Conservation (phyloP, 805 yeast species). For the Suhomyces canberraensis region DNA sequence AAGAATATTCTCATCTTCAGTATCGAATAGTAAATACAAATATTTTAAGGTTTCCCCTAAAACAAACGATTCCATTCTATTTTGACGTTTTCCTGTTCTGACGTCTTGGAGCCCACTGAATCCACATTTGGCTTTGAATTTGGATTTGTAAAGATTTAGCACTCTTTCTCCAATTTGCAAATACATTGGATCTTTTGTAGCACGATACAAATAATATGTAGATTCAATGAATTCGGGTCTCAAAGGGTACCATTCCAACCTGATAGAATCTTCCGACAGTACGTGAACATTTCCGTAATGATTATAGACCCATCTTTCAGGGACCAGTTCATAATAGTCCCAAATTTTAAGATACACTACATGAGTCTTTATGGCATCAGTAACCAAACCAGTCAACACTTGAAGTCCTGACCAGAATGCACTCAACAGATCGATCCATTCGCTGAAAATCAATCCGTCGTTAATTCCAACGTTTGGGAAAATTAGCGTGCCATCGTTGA, state of each 20-base stretch:
- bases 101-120: conserved; percentile 75
- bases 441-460: conserved; percentile 47
- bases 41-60: conserved; percentile 85
- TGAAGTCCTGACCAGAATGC: conserved; percentile 89
- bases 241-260: conserved; percentile 86
- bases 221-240: conserved; percentile 92
- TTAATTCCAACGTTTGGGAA: conserved; percentile 58
- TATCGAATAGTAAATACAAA: conserved; percentile 75
- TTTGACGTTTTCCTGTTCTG: conserved; percentile 56
- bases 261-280: conserved; percentile 32
- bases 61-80: conserved; percentile 91
- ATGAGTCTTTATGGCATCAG: conserved; percentile 62
- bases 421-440: conserved; percentile 82
- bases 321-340: conserved; percentile 76
- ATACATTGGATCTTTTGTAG: conserved; percentile 83
- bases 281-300: conserved; percentile 6
- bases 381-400: conserved; percentile 71
- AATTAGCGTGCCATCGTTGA: conserved; percentile 26
- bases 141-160: conserved; percentile 49
- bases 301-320: conserved; percentile 74
- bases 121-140: conserved; percentile 68
- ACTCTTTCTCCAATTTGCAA: conserved; percentile 70
- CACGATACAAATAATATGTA: conserved; percentile 75
- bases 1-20: conserved; percentile 44
- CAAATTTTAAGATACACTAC: conserved; percentile 68